Evolutionary conservation across 768 basidiomycete species (phyloP), one percentile per base, ranked within the genome.

Genomic region (Udeniomyces megalosporus): DNA sequence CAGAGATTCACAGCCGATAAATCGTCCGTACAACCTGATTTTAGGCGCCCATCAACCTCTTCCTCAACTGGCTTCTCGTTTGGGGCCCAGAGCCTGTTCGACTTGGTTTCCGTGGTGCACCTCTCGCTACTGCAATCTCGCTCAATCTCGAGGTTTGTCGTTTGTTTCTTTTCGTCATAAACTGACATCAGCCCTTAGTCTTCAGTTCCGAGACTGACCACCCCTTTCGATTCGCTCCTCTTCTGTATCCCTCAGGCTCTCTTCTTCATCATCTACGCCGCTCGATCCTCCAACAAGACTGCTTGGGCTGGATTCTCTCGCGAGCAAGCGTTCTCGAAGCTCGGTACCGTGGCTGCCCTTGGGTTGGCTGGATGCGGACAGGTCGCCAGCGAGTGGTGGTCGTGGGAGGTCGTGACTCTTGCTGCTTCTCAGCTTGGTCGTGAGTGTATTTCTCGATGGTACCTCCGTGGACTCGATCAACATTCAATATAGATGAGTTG

Each of bases 381-480:
- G 72, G 84, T 81, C 3, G 88, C 87, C 1, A 83, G 82, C 3
- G 93, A 95, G 73, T 97, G 92, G 93, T 96, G 92, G 90, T 20
- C 28, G 2, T 63, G 62, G 62, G 62, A 63, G 57, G 48, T 50
- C 28, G 24, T 26, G 10, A 42, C 38, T 8, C 38, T 42, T 8
- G 38, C 38, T 17, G 38, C 38, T 42, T 42, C 38, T 17, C 54
- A 20, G 42, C 35, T 14, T 17, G 22, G 26, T 47, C 31, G 44
- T 14, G 15, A 58, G 28, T 7, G 0, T 3, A 20, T 42, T 54
- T 28, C 17, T 17, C 24, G 34, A 47, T 8, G 29, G 31, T 11
- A 28, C n/a, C 26, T 38, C 17, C n/a, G 45, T 34, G n/a, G 20
- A 24, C 29, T 31, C 20, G n/a, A n/a, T n/a, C n/a, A n/a, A 52